These are phyloP conservation scores for Aspergillus conjunctus DNA, from an alignment of 495 filamentous ascomycete species.

Conservation along the genomic window DNA sequence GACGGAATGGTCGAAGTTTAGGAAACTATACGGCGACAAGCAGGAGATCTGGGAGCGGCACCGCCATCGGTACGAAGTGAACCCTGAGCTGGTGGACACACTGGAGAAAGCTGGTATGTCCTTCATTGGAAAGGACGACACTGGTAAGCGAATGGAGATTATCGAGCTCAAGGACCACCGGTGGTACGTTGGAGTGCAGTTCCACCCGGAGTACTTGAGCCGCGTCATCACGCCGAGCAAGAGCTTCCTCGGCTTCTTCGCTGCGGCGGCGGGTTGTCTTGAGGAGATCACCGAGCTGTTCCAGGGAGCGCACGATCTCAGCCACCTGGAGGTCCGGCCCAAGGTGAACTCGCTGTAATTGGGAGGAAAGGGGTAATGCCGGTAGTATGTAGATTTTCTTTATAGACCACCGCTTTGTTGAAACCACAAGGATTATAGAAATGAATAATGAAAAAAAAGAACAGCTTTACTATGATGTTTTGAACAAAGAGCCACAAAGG, in stretches of 20 bases:
- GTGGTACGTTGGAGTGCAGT: slow-evolving; percentile 89
- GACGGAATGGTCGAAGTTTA: slow-evolving; percentile 78
- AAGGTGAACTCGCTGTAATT: slow-evolving; percentile 5
- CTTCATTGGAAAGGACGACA: slow-evolving; percentile 76
- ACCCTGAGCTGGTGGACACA: slow-evolving; percentile 40
- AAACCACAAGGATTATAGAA: slow-evolving; percentile 4
- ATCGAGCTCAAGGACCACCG: slow-evolving; percentile 87
- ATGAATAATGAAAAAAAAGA: slow-evolving; percentile 10
- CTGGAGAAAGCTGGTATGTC: slow-evolving; percentile 40
- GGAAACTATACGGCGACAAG: slow-evolving; percentile 67
- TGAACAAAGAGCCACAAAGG: neutral
- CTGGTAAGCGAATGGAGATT: slow-evolving; percentile 85
- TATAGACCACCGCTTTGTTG: slow-evolving; percentile 10
- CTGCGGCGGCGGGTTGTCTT: slow-evolving; percentile 67
- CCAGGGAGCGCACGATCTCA: slow-evolving; percentile 18
- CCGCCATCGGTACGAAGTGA: slow-evolving; percentile 53
- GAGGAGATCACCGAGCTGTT: slow-evolving; percentile 45
- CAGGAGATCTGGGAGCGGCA: slow-evolving; percentile 52
- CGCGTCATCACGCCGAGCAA: slow-evolving; percentile 73
- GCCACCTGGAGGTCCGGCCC: slow-evolving; percentile 13
- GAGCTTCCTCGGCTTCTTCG: slow-evolving; percentile 85
- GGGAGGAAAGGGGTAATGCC: neutral
- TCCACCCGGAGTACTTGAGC: slow-evolving; percentile 81
- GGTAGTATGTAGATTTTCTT: neutral
- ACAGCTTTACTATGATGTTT: neutral